Base-by-base conservation (phyloP, 2,329 filamentous ascomycete species). In the Amauroascus verrucosus region DNA sequence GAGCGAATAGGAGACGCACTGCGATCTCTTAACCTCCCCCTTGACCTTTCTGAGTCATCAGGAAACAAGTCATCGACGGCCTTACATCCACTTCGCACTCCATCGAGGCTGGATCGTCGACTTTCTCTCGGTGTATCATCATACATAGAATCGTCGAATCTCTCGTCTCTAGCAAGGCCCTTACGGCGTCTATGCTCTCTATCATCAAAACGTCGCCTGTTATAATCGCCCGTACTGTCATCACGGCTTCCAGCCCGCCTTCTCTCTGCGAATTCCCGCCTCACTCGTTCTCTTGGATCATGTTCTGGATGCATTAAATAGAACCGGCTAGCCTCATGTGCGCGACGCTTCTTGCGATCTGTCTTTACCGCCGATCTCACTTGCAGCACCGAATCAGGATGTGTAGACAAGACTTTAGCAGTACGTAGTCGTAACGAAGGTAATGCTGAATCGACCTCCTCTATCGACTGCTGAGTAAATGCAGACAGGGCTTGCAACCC, bases 221-320 rank as follows among this genome's bases (percentile, higher is more conserved):
- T 67, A 65, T 73, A 75, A 57, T 72, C 71, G 24, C 71, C 70
- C 48, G 70, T 67, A 38, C 63, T 63, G 22, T 66, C 62, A 45
- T 69, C 67, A 18, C 66, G 60, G 9, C 65, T 60, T 30, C 67
- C 66, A 49, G 65, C 62, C 13, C 68, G 66, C 41, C 72, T 67
- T 54, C 73, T 67, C 38, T 79, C 76, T 4, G 67, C 62, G 35
- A 72, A 67, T 48, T 79, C 75, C 55, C 75, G 76, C 55, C 83
- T 78, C 57, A 82, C 74, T 50, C 81, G 79, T 70, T 87, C 88
- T 60, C 84, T 83, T 1, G 85, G 88, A 63, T 95, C 90, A 65
- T 89, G 82, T 61, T 95, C 87, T 1, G 91, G 91, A 62, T 97
- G 87, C 63, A 93, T 78, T 33, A 96, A 81, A 66, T 98, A 98